A percentile compares a stretch with the other conserved stretches of the same genome.
These are phyloP conservation scores for Neolentinus lepideus DNA, from an alignment of 1,284 basidiomycete genomes.

Conservation along the genomic window DNA sequence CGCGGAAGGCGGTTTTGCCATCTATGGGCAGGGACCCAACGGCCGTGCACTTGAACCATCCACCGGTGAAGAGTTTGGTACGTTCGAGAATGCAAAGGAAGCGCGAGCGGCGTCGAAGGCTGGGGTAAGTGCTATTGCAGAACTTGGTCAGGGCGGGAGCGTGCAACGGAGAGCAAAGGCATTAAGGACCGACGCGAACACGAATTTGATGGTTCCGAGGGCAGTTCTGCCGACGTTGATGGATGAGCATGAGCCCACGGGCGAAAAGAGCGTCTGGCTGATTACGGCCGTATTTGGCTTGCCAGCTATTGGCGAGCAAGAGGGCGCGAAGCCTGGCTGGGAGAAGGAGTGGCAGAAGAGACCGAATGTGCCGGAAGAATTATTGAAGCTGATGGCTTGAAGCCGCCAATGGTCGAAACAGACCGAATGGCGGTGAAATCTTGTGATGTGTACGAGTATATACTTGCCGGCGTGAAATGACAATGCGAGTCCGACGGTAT, in stretches of 20 bases:
- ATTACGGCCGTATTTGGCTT: constrained; percentile 66
- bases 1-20: constrained; percentile 68
- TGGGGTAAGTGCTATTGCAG: constrained; percentile 58
- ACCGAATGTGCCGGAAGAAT: constrained; percentile 38
- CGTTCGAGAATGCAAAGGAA: constrained; percentile 31
- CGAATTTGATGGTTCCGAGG: constrained; percentile 63
- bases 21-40: constrained; percentile 61
- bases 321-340: constrained; percentile 41
- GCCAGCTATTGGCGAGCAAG: constrained; percentile 32
- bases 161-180: constrained; percentile 34
- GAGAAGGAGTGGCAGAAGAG: constrained; percentile 44
- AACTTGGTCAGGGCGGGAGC: constrained; percentile 27
- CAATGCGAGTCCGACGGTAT: too few relatives aligned
- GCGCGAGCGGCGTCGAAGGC: constrained; percentile 52
- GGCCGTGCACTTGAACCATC: constrained; percentile 49
- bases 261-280: constrained; percentile 42
- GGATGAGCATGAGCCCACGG: constrained; percentile 34
- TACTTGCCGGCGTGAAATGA: too few relatives aligned
- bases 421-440: too few relatives aligned
- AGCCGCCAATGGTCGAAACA: too few relatives aligned
- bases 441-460: too few relatives aligned
- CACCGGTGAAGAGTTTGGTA: constrained; percentile 37
- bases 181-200: constrained; percentile 67
- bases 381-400: constrained; percentile 22
- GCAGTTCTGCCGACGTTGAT: constrained; percentile 61